Evolutionary conservation across 2,329 filamentous ascomycete genomes (phyloP).

Genomic region (Xylaria sp.): DNA sequence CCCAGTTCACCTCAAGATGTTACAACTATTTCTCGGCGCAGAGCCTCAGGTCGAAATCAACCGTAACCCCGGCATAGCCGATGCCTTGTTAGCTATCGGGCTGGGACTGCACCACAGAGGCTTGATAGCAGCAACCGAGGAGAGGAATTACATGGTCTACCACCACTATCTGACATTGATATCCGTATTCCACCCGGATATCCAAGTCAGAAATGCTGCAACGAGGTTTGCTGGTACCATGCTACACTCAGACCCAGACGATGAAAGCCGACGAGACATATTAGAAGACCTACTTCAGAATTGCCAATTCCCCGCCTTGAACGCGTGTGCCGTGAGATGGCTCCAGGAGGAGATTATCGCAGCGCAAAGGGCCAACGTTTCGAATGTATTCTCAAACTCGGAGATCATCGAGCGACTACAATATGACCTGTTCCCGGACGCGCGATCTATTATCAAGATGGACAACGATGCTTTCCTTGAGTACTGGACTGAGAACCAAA

Average conservation of each 20-base stretch:
- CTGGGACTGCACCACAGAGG: slow-evolving; percentile 62
- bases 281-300: slow-evolving; percentile 69
- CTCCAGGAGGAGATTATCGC: slow-evolving; percentile 65
- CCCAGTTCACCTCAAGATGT: slow-evolving; percentile 61
- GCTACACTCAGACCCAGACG: slow-evolving; percentile 64
- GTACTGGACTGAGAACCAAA: slow-evolving; percentile 56
- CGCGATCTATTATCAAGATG: slow-evolving; percentile 53
- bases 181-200: slow-evolving; percentile 61
- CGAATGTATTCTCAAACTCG: slow-evolving; percentile 54
- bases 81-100: slow-evolving; percentile 64
- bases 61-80: slow-evolving; percentile 59
- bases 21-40: slow-evolving; percentile 59
- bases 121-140: slow-evolving; percentile 46
- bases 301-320: slow-evolving; percentile 66
- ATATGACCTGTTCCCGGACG: slow-evolving; percentile 64
- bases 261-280: slow-evolving; percentile 63
- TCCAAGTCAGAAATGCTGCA: slow-evolving; percentile 60
- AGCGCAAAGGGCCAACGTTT: slow-evolving; percentile 42
- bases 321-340: slow-evolving; percentile 68
- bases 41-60: slow-evolving; percentile 56
- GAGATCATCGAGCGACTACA: slow-evolving; percentile 65
- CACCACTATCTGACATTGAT: slow-evolving; percentile 64
- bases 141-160: slow-evolving; percentile 60
- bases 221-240: slow-evolving; percentile 58
- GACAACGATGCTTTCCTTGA: slow-evolving; percentile 53